Base-by-base conservation (phyloP, 2,329 filamentous ascomycete genomes). In the Dactylellina leptospora region DNA sequence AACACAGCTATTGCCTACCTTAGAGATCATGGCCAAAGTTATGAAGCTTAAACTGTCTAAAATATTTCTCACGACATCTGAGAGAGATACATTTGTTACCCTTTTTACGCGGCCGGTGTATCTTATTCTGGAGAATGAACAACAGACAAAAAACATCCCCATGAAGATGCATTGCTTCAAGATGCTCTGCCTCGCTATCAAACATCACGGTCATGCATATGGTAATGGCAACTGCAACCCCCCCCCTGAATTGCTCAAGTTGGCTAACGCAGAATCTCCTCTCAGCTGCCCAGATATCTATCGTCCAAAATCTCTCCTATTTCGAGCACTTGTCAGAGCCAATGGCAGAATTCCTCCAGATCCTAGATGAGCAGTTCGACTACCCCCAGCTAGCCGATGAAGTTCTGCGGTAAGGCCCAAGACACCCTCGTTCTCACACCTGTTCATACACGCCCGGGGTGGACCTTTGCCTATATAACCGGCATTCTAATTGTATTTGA, bases 251-350 rank as follows among this genome's bases (percentile, higher is more conserved):
- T 22, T n/a, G 36, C 5, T 40, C 5, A 40, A 16, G 5, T 16
- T 10, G 23, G 51, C 16, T 8, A 45, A 20, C n/a, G n/a, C n/a
- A n/a, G n/a, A n/a, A n/a, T 20, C 8, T 20, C 76, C 76, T 73
- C 4, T 22, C 40, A 96, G 91, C 91, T 55, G 95, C 95, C 1
- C 95, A 99, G 84, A 97, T 96, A 50, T 96, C 93, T 47, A 96
- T 99, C 77, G 93, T 97, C 60, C 95, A 99, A 80, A 97, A 95
- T 78, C 82, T 99, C 75, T 96, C 95, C 3, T 99, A 99, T 79
- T 99, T 97, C 77, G 95, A 99, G 81, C 95, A 99, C 80, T 82
- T 99, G n/a, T 93, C 95, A 0, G 95, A 99, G 78, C 95, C 95
- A 0, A 99, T 99, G 95, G 95, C 95, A 28, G 96, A 99, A 79